Evolutionary conservation across 75 land plant genomes (phyloP), one percentile per base, ranked within the genome.

Genomic region (Picea glauca): DNA sequence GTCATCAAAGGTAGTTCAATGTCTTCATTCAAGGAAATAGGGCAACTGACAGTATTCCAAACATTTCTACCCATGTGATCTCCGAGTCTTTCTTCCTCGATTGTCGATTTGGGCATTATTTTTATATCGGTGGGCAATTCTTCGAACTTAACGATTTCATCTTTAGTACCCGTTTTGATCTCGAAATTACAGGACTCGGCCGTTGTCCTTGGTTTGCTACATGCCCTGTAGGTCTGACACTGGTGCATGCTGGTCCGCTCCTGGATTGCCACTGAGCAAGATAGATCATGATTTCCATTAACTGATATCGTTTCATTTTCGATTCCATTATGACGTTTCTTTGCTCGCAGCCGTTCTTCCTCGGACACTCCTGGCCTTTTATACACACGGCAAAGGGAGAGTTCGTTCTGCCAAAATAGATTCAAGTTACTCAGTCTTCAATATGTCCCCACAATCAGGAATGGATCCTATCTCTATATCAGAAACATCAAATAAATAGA

Each of bases 321-420:
- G 13, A 46, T n/a, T 7, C 20, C 1, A 43, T 17, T 15, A 4
- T 33, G 50, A 7, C 12, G 17, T 66, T 33, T 38, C 20, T 66
- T 66, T 33, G 70, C 18, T 43, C n/a, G 40, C 2, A 54, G 56
- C 35, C 64, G 80, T 32, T 82, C 86, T 31, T 89, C 91, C 38
- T 82, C 93, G 0, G 85, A 46, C 54, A 7, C 80, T 76, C 93
- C 93, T 5, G 95, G 78, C 83, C 91, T 84, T 79, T 88, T 93
- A 88, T 92, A 93, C 20, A 93, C 91, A 15, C 92, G 84, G 72
- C 96, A 93, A 4, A 93, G 84, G 0, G 96, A 93, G n/a, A 93
- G 91, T 58, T 93, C 96, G n/a, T 82, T 85, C 96, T 93, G 92
- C 61, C 80, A 81, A 26, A 64, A 66, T 23, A 70, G 57, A 79